Evolutionary conservation across 2,329 filamentous ascomycete genomes (phyloP).

Genomic region (Tricladium varicosporioides): DNA sequence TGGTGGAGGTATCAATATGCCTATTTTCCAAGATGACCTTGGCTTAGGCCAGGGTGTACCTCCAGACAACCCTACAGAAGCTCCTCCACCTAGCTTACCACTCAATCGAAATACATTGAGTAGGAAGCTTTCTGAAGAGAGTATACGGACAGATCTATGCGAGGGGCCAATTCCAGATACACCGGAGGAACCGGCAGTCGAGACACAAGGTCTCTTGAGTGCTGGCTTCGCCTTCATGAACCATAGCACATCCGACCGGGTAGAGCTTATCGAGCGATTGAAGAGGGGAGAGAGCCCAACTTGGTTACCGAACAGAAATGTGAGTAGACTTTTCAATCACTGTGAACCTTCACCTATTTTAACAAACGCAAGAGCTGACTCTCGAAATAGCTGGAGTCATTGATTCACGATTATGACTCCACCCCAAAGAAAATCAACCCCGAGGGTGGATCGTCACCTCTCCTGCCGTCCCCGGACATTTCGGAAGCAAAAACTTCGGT

Average conservation of each 20-base stretch:
- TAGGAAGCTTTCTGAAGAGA: slow-evolving; percentile 55
- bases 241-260: slow-evolving; percentile 53
- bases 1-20: slow-evolving; percentile 42
- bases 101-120: slow-evolving; percentile 18
- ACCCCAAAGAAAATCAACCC: slow-evolving; percentile 25
- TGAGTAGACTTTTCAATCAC: slow-evolving; percentile 33
- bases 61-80: slow-evolving; percentile 19
- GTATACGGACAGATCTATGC: slow-evolving; percentile 58
- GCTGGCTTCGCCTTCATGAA: slow-evolving; percentile 18
- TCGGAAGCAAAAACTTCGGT: slow-evolving; percentile 33
- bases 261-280: slow-evolving; percentile 78
- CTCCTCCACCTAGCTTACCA: slow-evolving; percentile 26
- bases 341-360: no score
- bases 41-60: slow-evolving; percentile 32
- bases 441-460: slow-evolving; percentile 26
- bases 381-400: slow-evolving; percentile 27
- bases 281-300: slow-evolving; percentile 76
- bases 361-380: neutral
- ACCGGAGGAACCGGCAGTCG: slow-evolving; percentile 14
- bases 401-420: slow-evolving; percentile 27
- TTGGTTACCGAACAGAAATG: slow-evolving; percentile 67
- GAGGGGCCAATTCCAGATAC: slow-evolving; percentile 49
- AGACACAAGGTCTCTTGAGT: slow-evolving; percentile 15
- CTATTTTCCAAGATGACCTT: slow-evolving; percentile 55
- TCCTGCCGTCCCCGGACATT: slow-evolving; percentile 36